A percentile compares a stretch with the other conserved stretches of the same genome.
phyloP scores from a whole-genome alignment of 2,329 filamentous ascomycete species.

The Huntiella bhutanensis region DNA sequence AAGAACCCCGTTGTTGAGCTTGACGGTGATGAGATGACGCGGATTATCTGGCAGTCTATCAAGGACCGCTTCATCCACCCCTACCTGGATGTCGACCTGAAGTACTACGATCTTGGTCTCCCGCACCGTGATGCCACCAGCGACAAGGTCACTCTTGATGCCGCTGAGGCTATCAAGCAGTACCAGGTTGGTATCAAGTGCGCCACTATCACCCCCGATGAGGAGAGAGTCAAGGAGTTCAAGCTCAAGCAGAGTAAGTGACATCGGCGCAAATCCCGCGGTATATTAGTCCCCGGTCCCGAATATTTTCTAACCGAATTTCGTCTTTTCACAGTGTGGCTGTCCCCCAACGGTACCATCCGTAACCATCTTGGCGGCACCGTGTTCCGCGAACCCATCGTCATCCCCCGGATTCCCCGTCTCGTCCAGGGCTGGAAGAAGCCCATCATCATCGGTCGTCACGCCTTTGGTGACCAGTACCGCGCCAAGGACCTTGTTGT shows the following conservation, averaged over 20 bases:
- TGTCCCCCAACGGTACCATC: slow-evolving; percentile 87
- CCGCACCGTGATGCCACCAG: slow-evolving; percentile 91
- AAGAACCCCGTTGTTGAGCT: slow-evolving; percentile 98
- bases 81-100: slow-evolving; percentile 92
- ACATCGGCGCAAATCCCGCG: neutral
- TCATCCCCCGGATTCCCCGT: slow-evolving; percentile 81
- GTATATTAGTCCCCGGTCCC: neutral
- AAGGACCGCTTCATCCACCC: slow-evolving; percentile 97
- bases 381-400: slow-evolving; percentile 97
- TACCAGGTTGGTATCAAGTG: slow-evolving; percentile 98
- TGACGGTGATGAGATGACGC: slow-evolving; percentile 90
- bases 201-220: slow-evolving; percentile 95
- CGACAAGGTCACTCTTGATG: slow-evolving; percentile 87
- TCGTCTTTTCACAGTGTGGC: slow-evolving; percentile 52
- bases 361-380: slow-evolving; percentile 67
- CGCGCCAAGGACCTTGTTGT: slow-evolving; percentile 83
- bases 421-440: slow-evolving; percentile 96
- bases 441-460: slow-evolving; percentile 96
- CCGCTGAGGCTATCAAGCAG: slow-evolving; percentile 95
- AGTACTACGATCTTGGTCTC: slow-evolving; percentile 91
- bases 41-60: slow-evolving; percentile 98
- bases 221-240: slow-evolving; percentile 92
- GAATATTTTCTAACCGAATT: neutral
- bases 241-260: slow-evolving; percentile 87
- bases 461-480: slow-evolving; percentile 98